A percentile compares a stretch with the other conserved stretches of the same genome.
Conservation (phyloP, 1,284 basidiomycete genomes). For the Cerioporus squamosus region DNA sequence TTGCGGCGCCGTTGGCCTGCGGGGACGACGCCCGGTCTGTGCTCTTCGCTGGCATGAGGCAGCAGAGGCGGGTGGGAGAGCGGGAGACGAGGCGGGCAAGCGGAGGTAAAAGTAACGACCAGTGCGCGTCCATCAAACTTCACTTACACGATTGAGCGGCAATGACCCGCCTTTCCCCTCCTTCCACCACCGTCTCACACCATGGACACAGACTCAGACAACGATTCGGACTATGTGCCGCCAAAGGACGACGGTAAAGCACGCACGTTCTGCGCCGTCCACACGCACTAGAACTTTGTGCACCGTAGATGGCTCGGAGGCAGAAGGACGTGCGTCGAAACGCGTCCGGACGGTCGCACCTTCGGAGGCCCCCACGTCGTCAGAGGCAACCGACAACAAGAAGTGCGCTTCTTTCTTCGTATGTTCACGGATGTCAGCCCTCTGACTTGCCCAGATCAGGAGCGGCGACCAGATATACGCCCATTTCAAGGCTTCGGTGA, state of each 20-base stretch:
- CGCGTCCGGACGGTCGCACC: constrained; percentile 26
- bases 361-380: constrained; percentile 17
- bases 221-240: constrained; percentile 71
- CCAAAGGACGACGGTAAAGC: constrained; percentile 36
- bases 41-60: constrained; percentile 21
- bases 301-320: constrained; percentile 12
- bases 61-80: background rate
- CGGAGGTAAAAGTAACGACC: constrained; percentile 14
- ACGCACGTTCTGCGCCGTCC: background rate
- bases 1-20: constrained; percentile 11
- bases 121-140: constrained; percentile 26
- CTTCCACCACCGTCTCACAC: constrained; percentile 14
- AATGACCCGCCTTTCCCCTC: background rate
- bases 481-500: constrained; percentile 25
- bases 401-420: constrained; percentile 15
- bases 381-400: constrained; percentile 1
- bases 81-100: constrained; percentile 5
- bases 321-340: constrained; percentile 15
- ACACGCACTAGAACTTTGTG: background rate
- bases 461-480: constrained; percentile 17
- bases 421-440: background rate
- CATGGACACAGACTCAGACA: constrained; percentile 59
- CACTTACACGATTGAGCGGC: constrained; percentile 9
- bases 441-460: constrained; percentile 25
- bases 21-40: constrained; percentile 4